Base-by-base conservation (phyloP, 2,329 filamentous ascomycete genomes). In the Xylariales sp. region DNA sequence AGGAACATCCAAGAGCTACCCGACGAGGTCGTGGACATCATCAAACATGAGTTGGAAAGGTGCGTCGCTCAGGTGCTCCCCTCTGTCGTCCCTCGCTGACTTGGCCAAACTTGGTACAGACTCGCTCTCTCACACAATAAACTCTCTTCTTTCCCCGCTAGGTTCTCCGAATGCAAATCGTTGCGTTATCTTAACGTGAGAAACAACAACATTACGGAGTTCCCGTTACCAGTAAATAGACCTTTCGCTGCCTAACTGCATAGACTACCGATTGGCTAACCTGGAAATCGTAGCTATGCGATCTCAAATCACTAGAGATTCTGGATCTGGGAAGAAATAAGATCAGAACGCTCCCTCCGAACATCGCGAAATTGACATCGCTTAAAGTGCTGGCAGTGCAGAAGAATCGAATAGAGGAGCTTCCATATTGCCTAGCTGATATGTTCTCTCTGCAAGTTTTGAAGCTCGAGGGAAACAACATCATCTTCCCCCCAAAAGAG, bases 321-420 rank as follows among this genome's bases (percentile, higher is more conserved):
- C 77, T 97, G 46, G 91, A 97, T 65, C 75, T 97, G 41, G 90
- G 89, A 60, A 80, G 87, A 53, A 97, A 97, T 60, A 88, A 85
- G 60, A 81, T 97, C 46, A 78, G 77, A 35, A 70, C 77, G 8
- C 74, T 97, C 2, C 89, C 91, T 0, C 78, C 83, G 34, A 85
- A 90, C 40, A 86, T 96, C 47, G 79, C 78, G 46, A 88, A 82
- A 56, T 71, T 97, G 54, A 83, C 82, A 4, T 95, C 88, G 2
- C 70, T 97, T 49, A 94, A 95, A 58, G 90, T 96, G 12, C 72
- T 97, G 41, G 90, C 89, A 2, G 77, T 96, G 25, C 85, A 87
- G 51, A 87, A 86, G 58, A 96, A 96, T 60, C 80, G 84, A 45
- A 88, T 97, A 52, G 82, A 88, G 49, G 84, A 90, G 51, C 69